phyloP scores from a whole-genome alignment of 2,329 filamentous ascomycete genomes.

The Aspergillus novoparasiticus region DNA sequence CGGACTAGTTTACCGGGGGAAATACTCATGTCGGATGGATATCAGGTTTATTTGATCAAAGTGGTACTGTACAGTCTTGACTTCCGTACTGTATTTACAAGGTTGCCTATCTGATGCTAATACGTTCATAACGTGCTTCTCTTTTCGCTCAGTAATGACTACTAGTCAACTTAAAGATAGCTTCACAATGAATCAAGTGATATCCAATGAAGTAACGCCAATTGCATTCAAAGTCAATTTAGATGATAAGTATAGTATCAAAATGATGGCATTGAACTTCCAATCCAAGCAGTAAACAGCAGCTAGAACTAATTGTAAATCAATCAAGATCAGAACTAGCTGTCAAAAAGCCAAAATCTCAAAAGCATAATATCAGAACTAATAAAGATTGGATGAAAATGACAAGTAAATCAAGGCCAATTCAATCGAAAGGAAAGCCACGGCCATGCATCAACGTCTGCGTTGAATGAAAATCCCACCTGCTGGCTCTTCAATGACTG shows the following conservation, averaged over 20 bases:
- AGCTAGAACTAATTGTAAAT: not conserved
- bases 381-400: no score
- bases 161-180: not conserved
- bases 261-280: not conserved
- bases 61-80: not conserved
- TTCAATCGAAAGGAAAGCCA: no score
- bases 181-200: not conserved
- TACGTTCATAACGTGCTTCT: not conserved
- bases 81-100: not conserved
- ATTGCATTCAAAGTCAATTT: not conserved
- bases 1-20: not conserved
- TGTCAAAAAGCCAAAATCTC: not conserved
- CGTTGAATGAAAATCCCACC: conserved; percentile 7
- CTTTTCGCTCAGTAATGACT: not conserved
- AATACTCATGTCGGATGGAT: not conserved
- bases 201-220: not conserved
- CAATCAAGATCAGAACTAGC: not conserved
- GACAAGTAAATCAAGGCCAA: no score
- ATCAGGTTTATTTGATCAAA: not conserved
- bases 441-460: not conserved
- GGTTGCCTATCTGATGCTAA: not conserved
- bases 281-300: not conserved
- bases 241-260: not conserved
- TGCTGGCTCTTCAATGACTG: conserved; percentile 11
- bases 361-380: not conserved